Percentiles rank a stretch among this genome's conserved stretches.
Evolutionary conservation across 257 asterid species (phyloP).

Genomic region (Ophiorrhiza pumila): DNA sequence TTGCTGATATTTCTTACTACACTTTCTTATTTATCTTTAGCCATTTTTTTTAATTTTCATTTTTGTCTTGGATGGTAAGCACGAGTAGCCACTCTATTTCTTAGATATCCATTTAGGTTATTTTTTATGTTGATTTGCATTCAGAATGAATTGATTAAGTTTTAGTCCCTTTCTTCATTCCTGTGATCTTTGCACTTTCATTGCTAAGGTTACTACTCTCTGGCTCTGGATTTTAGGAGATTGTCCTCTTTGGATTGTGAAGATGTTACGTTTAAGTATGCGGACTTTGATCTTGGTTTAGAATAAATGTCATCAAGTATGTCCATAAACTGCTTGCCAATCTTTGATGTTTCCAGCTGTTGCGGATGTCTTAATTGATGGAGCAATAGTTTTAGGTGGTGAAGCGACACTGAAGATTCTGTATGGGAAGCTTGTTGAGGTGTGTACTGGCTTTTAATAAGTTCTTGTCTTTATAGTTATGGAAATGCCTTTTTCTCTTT

Average conservation of each 20-base stretch:
- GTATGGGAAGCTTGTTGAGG: conserved; percentile 89
- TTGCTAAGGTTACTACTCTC: neutral
- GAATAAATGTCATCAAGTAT: neutral
- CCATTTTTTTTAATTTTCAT: neutral
- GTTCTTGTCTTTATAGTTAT: conserved; percentile 15
- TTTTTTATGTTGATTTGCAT: neutral
- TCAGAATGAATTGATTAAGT: neutral
- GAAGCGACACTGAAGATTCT: conserved; percentile 81
- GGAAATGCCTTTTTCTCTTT: neutral
- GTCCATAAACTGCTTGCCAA: conserved; percentile 21
- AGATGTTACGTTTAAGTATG: neutral
- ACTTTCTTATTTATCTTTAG: neutral
- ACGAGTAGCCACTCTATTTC: neutral
- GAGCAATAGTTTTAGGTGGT: conserved; percentile 92
- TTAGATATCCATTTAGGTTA: neutral
- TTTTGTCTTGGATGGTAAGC: neutral
- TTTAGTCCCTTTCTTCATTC: neutral
- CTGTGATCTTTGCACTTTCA: neutral
- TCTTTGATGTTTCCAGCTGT: conserved; percentile 70
- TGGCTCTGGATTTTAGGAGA: neutral
- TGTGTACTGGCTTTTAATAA: conserved; percentile 29
- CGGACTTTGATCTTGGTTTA: neutral
- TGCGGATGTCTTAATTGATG: conserved; percentile 94
- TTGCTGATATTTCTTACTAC: neutral
- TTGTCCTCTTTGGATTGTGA: neutral